A percentile compares a stretch with the other conserved stretches of the same genome.
Evolutionary conservation across 179 eudicot genomes (phyloP).

Genomic region (Corrigiola litoralis): DNA sequence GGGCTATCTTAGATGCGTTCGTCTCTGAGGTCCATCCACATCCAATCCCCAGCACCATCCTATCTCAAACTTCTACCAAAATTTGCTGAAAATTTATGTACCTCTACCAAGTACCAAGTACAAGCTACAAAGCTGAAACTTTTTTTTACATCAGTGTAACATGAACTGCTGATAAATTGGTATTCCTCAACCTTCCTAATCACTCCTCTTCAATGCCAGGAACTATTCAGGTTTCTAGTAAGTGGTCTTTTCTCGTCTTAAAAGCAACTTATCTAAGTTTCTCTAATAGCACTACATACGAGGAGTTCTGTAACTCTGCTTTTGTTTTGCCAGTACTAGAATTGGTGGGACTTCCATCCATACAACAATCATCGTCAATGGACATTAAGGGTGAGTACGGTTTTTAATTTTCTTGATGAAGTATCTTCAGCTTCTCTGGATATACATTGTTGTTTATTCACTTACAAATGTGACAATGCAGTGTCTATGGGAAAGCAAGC

Average conservation of each 20-base stretch:
- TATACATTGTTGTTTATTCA: background rate
- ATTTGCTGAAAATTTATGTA: background rate
- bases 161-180: background rate
- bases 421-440: background rate
- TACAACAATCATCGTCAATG: conserved; percentile 43
- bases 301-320: background rate
- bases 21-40: conserved; percentile 39
- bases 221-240: conserved; percentile 85
- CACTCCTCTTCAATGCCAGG: conserved; percentile 69
- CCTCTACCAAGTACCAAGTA: background rate
- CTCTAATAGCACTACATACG: background rate
- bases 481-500: conserved; percentile 78
- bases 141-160: background rate
- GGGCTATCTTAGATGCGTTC: conserved; percentile 19
- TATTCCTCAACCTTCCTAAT: background rate
- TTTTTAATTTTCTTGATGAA: background rate
- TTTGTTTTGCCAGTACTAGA: conserved; percentile 45
- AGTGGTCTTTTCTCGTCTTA: conserved; percentile 4
- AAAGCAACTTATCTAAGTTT: background rate
- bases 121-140: conserved; percentile 8
- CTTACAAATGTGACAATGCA: conserved; percentile 34
- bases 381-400: conserved; percentile 50
- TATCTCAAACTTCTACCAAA: conserved; percentile 15
- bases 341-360: conserved; percentile 53
- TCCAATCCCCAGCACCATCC: conserved; percentile 30